Base-by-base conservation (phyloP, 495 filamentous ascomycete genomes). In the Clavariopsis aquatica region DNA sequence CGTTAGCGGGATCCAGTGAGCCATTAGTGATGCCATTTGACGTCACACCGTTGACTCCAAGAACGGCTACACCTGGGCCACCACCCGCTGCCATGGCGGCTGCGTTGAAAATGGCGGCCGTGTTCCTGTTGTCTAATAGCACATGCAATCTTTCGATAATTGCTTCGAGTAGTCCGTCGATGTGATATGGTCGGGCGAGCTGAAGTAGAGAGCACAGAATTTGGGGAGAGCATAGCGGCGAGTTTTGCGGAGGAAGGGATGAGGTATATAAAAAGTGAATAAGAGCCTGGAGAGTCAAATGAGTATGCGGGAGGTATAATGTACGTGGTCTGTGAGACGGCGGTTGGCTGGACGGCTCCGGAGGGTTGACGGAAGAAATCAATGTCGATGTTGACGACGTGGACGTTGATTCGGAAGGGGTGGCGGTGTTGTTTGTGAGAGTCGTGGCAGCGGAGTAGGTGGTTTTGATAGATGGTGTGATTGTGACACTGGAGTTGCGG, bases 41-140 rank as follows among this genome's bases (percentile, higher is more conserved):
- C 1, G 26, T 26, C 24, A 51, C 62, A 24, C 47, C 51, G 45
- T 55, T 53, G 12, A 56, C 57, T 15, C 70, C 65, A 0, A 69
- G 49, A 62, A 77, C 78, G 12, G 69, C 65, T 17, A 76, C 72
- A 56, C 88, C 89, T 1, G 90, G 81, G 1, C 95, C 94, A 26
- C 93, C 92, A 0, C 95, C 94, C 8, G 95, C 95, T 2, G 93
- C 95, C 94, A 98, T 98, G 51, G 94, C 94, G 0, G 93, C 92
- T 0, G 95, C 94, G 67, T 98, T 98, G 83, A 98, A 98, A 15
- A 98, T 91, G 17, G 95, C 94, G 0, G 94, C 95, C 0, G 94
- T 93, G 71, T 98, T 98, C 52, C 92, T 83, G 13, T 87, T 91
- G 69, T 98, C 95, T 2, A 98, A 86, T 8, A 93, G 84, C 57